phyloP scores from a whole-genome alignment of 805 yeast species.

The Metschnikowia proteae region DNA sequence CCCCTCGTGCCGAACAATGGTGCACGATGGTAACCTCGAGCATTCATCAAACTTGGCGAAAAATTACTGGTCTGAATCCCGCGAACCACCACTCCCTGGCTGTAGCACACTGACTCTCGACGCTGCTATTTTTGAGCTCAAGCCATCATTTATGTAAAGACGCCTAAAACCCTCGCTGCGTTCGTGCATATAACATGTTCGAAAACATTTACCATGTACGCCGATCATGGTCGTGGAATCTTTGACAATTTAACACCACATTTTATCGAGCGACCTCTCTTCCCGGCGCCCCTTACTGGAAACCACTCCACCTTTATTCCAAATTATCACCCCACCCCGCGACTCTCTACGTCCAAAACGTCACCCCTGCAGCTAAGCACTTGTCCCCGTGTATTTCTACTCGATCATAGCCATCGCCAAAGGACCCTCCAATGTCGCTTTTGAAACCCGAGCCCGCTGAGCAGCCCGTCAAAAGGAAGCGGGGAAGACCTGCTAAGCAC shows the following conservation, averaged over 20 bases:
- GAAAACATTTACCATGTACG: conserved; percentile 1
- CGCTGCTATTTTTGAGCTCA: neutral
- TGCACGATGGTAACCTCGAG: neutral
- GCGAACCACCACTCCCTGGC: too few relatives aligned
- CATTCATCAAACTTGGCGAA: too few relatives aligned
- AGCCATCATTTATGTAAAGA: neutral
- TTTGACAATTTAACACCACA: neutral
- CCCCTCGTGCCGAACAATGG: neutral
- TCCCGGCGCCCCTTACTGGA: neutral
- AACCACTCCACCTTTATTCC: neutral
- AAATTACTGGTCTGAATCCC: too few relatives aligned
- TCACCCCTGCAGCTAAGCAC: neutral
- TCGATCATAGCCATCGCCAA: neutral
- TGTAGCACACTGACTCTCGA: neutral
- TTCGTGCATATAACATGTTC: conserved; percentile 1
- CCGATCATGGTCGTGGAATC: conserved; percentile 1
- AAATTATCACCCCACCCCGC: neutral
- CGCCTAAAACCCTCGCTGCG: conserved; percentile 1
- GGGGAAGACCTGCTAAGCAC: conserved; percentile 47
- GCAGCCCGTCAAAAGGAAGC: conserved; percentile 32
- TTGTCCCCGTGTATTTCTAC: neutral
- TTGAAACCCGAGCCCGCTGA: neutral
- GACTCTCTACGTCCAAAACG: neutral
- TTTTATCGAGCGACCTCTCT: neutral
- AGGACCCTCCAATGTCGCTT: neutral